phyloP scores from a whole-genome alignment of 1,139 yeast genomes.

The Ogataea hybrid region DNA sequence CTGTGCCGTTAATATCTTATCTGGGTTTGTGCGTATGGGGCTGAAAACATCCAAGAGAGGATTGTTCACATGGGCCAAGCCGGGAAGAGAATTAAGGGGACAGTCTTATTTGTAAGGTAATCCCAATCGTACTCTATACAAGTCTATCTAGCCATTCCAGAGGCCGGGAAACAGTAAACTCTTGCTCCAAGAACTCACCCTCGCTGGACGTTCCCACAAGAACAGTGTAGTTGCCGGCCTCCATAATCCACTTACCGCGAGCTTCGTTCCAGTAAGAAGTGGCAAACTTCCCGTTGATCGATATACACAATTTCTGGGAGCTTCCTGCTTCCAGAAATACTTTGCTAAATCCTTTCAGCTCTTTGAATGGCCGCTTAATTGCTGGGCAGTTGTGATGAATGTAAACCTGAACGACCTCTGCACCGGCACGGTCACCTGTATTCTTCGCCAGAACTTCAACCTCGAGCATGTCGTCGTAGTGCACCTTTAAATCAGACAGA shows the following conservation, averaged over 20 bases:
- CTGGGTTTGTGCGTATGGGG: conserved; percentile 26
- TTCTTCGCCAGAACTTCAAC: conserved; percentile 37
- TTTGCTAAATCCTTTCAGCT: conserved; percentile 54
- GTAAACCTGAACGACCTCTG: conserved; percentile 49
- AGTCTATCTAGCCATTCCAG: too few relatives aligned
- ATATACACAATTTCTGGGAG: conserved; percentile 31
- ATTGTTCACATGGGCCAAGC: conserved; percentile 18
- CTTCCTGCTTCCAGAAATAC: conserved; percentile 37
- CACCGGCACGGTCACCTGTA: conserved; percentile 42
- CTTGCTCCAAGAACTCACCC: too few relatives aligned
- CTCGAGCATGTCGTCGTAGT: conserved; percentile 1
- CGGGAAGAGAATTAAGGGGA: conserved; percentile 8
- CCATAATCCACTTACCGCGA: conserved; percentile 38
- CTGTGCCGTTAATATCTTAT: conserved; percentile 27
- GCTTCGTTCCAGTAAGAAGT: conserved; percentile 41
- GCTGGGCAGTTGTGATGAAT: conserved; percentile 29
- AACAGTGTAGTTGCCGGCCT: neutral
- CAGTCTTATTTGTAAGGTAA: conserved; percentile 6
- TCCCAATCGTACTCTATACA: too few relatives aligned
- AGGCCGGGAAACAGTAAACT: too few relatives aligned
- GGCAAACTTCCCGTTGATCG: conserved; percentile 36
- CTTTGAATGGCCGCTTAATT: conserved; percentile 53
- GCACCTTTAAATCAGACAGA: conserved; percentile 32
- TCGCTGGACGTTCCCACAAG: neutral
- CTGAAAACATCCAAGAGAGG: conserved; percentile 26